Base-by-base conservation (phyloP, 164 flowering plant genomes). In the Berberis thunbergii region DNA sequence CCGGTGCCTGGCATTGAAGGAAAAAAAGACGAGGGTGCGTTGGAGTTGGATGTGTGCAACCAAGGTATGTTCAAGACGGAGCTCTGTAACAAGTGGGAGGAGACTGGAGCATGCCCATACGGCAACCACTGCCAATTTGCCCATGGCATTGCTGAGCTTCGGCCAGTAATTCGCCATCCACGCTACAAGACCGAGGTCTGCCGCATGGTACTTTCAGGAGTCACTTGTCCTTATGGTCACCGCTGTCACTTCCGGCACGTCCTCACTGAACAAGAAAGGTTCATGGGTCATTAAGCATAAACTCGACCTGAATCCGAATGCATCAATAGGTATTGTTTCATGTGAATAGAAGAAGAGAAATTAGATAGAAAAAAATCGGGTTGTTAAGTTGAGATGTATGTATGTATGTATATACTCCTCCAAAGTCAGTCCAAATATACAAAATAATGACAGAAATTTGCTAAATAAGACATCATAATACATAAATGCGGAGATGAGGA, bases 151-250 rank as follows among this genome's bases (percentile, higher is more conserved):
- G 71, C 71, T 49, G 98, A 91, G 77, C 90, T 91, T 45, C 96
- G 98, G 52, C 96, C 98, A 0, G 89, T 91, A 40, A 78, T 91
- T 49, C 91, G 98, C 64, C 98, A 91, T 73, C 98, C 96, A 40
- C 92, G 98, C 72, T 89, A 89, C 84, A 91, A 91, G 80, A 89
- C 98, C 10, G 90, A 87, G 76, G 87, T 89, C 54, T 91, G 98
- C 81, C 79, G 94, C 39, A 91, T 91, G 96, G 86, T 91, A 64
- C 86, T 91, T 1, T 74, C 83, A 11, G 94, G 96, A 9, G 86
- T 79, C 57, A 62, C 45, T 50, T 91, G 96, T 65, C 98, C 98
- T 5, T 91, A 91, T 53, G 98, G 96, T 59, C 96, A 89, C 66
- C 94, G 98, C 60, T 91, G 98, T 79, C 96, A 91, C 72, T 91